A percentile compares a stretch with the other conserved stretches of the same genome.
phyloP scores from a whole-genome alignment of 805 yeast species.

The Wickerhamiella australiensis region DNA sequence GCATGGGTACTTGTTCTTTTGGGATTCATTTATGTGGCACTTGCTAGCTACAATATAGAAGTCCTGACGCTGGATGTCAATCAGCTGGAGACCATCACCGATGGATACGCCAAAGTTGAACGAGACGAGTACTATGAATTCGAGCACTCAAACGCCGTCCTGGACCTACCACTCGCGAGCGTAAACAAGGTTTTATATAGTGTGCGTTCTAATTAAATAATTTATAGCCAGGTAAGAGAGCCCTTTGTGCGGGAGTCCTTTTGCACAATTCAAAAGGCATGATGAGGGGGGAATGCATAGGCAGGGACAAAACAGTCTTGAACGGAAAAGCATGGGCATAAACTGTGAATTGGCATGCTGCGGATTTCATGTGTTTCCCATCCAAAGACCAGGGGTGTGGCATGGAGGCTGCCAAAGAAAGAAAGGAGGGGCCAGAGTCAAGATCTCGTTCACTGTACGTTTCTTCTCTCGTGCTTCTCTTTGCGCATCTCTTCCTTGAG shows the following conservation, averaged over 20 bases:
- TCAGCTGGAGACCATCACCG: conserved; percentile 54
- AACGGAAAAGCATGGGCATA: too few relatives aligned
- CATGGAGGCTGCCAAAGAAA: too few relatives aligned
- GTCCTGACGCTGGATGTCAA: conserved; percentile 48
- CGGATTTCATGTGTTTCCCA: too few relatives aligned
- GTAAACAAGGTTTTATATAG: conserved; percentile 26
- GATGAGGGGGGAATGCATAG: too few relatives aligned
- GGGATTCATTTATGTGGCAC: conserved; percentile 58
- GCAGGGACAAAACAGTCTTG: too few relatives aligned
- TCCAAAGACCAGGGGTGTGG: too few relatives aligned
- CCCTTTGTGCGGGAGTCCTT: too few relatives aligned
- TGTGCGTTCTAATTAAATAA: conserved; percentile 8
- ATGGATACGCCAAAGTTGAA: conserved; percentile 41
- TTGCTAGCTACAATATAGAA: conserved; percentile 68
- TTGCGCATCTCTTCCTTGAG: conserved; percentile 88
- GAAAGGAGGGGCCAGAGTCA: not conserved
- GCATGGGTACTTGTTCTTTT: conserved; percentile 55
- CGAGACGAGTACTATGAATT: conserved; percentile 34
- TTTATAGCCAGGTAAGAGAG: conserved; percentile 4
- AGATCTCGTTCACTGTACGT: not conserved
- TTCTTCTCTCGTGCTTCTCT: conserved; percentile 77
- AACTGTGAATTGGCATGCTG: too few relatives aligned
- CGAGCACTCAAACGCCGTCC: conserved; percentile 66
- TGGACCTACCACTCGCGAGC: conserved; percentile 59
- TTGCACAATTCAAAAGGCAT: too few relatives aligned